Conservation (phyloP, 2,329 filamentous ascomycete species). For the Chlorencoelia australis region DNA sequence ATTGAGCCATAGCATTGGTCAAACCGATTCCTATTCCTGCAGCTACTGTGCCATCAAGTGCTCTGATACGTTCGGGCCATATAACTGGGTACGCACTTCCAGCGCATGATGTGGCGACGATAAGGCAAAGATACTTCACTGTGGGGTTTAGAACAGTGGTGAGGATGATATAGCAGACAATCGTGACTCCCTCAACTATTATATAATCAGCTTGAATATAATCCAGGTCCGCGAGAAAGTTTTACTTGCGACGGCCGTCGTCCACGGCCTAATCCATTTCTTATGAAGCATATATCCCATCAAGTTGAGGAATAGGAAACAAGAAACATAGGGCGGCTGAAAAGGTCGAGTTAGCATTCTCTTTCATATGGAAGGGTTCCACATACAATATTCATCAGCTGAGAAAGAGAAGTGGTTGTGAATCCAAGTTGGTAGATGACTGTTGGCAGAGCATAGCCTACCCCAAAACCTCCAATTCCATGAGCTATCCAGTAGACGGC, state of each 20-base stretch:
- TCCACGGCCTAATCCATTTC: constrained; percentile 30
- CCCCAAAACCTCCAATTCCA: constrained; percentile 33
- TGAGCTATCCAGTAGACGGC: constrained; percentile 32
- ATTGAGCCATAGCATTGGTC: constrained; percentile 35
- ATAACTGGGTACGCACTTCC: constrained; percentile 34
- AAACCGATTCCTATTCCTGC: constrained; percentile 33
- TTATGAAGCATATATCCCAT: constrained; percentile 29
- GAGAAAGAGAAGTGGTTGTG: constrained; percentile 32
- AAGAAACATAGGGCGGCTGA: constrained; percentile 30
- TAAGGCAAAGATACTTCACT: constrained; percentile 30
- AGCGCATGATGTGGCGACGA: constrained; percentile 29
- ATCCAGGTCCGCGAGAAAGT: neutral
- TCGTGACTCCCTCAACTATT: constrained; percentile 28
- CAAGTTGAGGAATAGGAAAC: constrained; percentile 30
- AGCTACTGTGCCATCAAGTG: constrained; percentile 31
- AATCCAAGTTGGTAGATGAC: constrained; percentile 35
- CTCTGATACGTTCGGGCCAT: constrained; percentile 35
- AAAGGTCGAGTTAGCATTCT: constrained; percentile 1
- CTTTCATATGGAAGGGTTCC: neutral
- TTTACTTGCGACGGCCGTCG: constrained; percentile 30
- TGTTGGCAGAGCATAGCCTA: constrained; percentile 32
- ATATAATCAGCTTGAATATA: constrained; percentile 7
- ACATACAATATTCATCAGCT: constrained; percentile 34
- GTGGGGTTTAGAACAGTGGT: constrained; percentile 27
- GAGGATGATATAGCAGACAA: constrained; percentile 32